Conservation (phyloP, 768 basidiomycete genomes). For the Hypsizygus marmoreus region DNA sequence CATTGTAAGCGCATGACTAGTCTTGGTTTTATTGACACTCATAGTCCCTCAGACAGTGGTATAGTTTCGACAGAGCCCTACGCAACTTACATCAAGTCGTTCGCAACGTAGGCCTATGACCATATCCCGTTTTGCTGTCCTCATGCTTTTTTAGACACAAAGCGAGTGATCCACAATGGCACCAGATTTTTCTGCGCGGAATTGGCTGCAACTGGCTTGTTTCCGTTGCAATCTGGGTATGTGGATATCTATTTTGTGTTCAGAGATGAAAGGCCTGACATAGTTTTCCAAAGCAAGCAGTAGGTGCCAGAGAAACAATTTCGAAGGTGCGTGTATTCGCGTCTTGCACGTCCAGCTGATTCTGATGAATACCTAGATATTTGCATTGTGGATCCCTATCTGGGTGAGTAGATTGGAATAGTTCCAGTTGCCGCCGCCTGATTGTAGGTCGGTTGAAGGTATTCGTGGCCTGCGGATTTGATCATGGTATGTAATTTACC, state of each 20-base stretch:
- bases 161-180: conserved; percentile 65
- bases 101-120: conserved; percentile 57
- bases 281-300: conserved; percentile 54
- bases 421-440: too few relatives aligned
- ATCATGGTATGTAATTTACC: conserved; percentile 53
- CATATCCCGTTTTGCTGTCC: neutral
- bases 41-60: conserved; percentile 48
- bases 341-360: neutral
- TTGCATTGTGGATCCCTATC: conserved; percentile 73
- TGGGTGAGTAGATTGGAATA: conserved; percentile 58
- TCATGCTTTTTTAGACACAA: conserved; percentile 46
- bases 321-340: conserved; percentile 51
- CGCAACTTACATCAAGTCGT: conserved; percentile 47
- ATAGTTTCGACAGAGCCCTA: conserved; percentile 63
- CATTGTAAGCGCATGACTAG: conserved; percentile 49
- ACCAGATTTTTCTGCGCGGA: conserved; percentile 72
- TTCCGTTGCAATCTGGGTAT: conserved; percentile 70
- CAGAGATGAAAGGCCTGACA: neutral
- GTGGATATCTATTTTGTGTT: conserved; percentile 26
- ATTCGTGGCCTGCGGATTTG: conserved; percentile 69
- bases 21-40: neutral
- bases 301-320: conserved; percentile 64
- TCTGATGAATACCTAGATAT: conserved; percentile 36
- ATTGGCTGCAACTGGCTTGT: conserved; percentile 82
- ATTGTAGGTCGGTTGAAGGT: too few relatives aligned